phyloP scores from a whole-genome alignment of 805 yeast species.

The Metschnikowia drakensbergensis region DNA sequence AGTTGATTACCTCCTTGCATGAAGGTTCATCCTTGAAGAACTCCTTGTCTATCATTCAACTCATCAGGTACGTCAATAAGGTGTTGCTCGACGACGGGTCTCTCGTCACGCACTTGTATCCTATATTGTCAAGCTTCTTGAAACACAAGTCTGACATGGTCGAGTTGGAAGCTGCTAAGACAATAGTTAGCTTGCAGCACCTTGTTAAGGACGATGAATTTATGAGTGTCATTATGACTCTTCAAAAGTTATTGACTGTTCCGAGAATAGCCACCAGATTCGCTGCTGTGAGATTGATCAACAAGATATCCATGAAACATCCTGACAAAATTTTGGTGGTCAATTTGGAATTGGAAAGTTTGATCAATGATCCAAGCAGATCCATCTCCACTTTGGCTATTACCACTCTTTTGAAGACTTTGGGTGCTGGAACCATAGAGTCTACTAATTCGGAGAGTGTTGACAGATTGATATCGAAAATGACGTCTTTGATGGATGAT shows the following conservation, averaged over 20 bases:
- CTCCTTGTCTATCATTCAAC: constrained; percentile 80
- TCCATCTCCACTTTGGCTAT: constrained; percentile 95
- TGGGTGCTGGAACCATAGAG: constrained; percentile 59
- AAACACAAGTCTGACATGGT: constrained; percentile 84
- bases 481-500: constrained; percentile 85
- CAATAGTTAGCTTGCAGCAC: constrained; percentile 51
- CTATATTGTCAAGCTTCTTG: constrained; percentile 65
- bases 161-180: constrained; percentile 86
- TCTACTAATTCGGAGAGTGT: constrained; percentile 55
- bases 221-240: constrained; percentile 64
- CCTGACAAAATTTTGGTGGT: constrained; percentile 79
- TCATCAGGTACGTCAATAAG: constrained; percentile 77
- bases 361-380: constrained; percentile 85
- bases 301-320: constrained; percentile 73
- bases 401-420: constrained; percentile 91
- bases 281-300: constrained; percentile 88
- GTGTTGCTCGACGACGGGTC: constrained; percentile 69
- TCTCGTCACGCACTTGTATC: constrained; percentile 54
- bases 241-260: constrained; percentile 75
- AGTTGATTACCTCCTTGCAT: constrained; percentile 75
- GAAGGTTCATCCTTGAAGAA: constrained; percentile 62
- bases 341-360: constrained; percentile 78
- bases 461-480: constrained; percentile 82
- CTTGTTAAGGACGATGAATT: constrained; percentile 61
- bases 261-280: constrained; percentile 89